These are phyloP conservation scores for Phlebiopsis flavidoalba DNA, from an alignment of 768 basidiomycete genomes.

Conservation along the genomic window DNA sequence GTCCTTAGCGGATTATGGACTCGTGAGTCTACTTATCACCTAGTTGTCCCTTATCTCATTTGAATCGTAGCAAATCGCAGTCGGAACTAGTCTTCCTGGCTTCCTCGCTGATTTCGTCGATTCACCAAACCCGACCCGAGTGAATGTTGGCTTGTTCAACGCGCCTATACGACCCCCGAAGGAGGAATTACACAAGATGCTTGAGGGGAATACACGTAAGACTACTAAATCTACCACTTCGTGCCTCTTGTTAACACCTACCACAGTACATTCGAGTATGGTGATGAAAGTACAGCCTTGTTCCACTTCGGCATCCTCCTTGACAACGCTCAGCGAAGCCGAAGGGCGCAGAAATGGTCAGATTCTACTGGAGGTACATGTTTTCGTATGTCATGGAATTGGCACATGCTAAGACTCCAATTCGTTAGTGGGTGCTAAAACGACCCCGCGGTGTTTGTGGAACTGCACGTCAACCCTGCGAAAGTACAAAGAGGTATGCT, in stretches of 20 bases:
- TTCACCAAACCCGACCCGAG: slow-evolving; percentile 70
- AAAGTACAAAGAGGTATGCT: slow-evolving; percentile 59
- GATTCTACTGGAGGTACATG: slow-evolving; percentile 62
- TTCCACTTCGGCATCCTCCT: slow-evolving; percentile 69
- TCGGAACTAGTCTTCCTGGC: slow-evolving; percentile 60
- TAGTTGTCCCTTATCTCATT: neutral
- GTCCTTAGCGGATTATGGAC: neutral
- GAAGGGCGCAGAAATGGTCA: slow-evolving; percentile 92
- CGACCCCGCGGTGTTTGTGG: slow-evolving; percentile 60
- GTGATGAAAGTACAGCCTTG: slow-evolving; percentile 61
- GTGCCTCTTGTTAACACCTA: slow-evolving; percentile 3
- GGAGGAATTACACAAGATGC: slow-evolving; percentile 49
- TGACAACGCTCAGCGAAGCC: slow-evolving; percentile 79
- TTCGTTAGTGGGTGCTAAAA: slow-evolving; percentile 56
- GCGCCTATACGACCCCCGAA: slow-evolving; percentile 53
- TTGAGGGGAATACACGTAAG: slow-evolving; percentile 68
- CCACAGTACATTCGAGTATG: slow-evolving; percentile 61
- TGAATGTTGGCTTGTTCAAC: slow-evolving; percentile 68
- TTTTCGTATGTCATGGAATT: neutral
- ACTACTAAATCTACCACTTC: slow-evolving; percentile 13
- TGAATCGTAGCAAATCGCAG: slow-evolving; percentile 39
- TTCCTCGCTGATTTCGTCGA: slow-evolving; percentile 67
- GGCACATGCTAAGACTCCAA: neutral
- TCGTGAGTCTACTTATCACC: neutral
- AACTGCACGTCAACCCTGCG: slow-evolving; percentile 77